Base-by-base conservation (phyloP, 345 rosid species). In the Kernera saxatilis region DNA sequence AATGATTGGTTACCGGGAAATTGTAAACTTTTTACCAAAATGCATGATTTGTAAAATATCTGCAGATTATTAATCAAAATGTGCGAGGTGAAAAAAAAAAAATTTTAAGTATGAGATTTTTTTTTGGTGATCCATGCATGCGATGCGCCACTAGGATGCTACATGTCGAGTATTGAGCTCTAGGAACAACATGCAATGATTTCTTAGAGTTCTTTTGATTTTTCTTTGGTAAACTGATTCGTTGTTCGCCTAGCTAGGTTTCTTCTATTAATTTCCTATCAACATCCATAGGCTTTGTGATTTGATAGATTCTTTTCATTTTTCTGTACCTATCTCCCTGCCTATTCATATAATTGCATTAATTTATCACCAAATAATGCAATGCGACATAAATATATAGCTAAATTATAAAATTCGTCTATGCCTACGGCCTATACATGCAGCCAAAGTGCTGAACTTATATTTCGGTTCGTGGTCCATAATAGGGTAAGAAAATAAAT, bases 361-460 rank as follows among this genome's bases (percentile, higher is more conserved):
- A 45, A 60, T 67, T 40, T 39, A 57, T 66, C 54, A 57, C 53
- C 67, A 48, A 66, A 73, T 57, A 73, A 66, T 74, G 37, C 44
- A 57, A 73, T 26, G 33, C 43, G 14, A 45, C 48, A 55, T 14
- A 37, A 27, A 15, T 64, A 12, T 27, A 56, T 19, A 59, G 37
- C 21, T 22, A 6, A 14, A 5, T 50, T 4, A 19, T 49, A 9
- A 49, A 27, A 3, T 39, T 59, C 39, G 25, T 21, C 11, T 71
- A 41, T 37, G 37, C 55, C 69, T 40, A 71, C 23, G 21, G 19
- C 15, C 48, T 43, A 10, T 11, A 35, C 29, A 29, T 43, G 53
- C 40, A 71, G 45, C 69, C 21, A 37, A 18, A 10, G 15, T 40
- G 3, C 17, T 27, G 3, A 25, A 70, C 21, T 45, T 69, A 33